These are phyloP conservation scores for Tillandsia fasciculata DNA, from an alignment of 176 grass and related monocot genomes.

Conservation along the genomic window DNA sequence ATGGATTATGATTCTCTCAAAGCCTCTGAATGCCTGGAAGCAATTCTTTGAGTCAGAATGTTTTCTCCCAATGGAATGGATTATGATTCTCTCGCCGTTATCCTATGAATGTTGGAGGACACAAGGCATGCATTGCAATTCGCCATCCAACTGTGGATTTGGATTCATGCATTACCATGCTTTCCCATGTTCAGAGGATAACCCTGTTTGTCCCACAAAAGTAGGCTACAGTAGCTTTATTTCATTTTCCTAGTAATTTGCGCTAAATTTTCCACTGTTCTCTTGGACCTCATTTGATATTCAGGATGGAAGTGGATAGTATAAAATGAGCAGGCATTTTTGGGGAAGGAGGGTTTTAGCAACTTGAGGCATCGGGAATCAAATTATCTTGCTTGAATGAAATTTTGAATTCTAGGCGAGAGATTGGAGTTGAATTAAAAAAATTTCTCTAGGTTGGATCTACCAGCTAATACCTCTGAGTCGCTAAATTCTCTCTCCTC, in stretches of 20 bases:
- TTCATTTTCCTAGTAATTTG: background rate
- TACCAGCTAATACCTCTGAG: no score
- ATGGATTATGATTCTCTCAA: no score
- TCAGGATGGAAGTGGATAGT: no score
- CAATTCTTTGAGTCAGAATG: slow-evolving; percentile 12
- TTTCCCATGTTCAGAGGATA: background rate
- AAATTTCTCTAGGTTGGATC: no score
- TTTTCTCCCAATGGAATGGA: slow-evolving; percentile 6
- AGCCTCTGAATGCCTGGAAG: slow-evolving; percentile 20
- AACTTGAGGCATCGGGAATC: no score
- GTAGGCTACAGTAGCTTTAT: background rate
- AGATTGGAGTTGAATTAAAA: no score
- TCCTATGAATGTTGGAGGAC: background rate
- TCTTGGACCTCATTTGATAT: background rate
- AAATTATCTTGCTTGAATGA: no score
- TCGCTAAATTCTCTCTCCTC: no score
- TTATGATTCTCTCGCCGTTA: background rate
- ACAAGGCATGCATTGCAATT: background rate
- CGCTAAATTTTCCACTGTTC: background rate
- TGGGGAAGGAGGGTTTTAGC: no score
- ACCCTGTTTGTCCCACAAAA: no score
- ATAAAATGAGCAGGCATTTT: no score
- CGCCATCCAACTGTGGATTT: background rate
- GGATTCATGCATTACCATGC: background rate
- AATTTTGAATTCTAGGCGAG: no score